phyloP scores from a whole-genome alignment of 169 alveolate genomes.

The Cryptosporidium parvum region DNA sequence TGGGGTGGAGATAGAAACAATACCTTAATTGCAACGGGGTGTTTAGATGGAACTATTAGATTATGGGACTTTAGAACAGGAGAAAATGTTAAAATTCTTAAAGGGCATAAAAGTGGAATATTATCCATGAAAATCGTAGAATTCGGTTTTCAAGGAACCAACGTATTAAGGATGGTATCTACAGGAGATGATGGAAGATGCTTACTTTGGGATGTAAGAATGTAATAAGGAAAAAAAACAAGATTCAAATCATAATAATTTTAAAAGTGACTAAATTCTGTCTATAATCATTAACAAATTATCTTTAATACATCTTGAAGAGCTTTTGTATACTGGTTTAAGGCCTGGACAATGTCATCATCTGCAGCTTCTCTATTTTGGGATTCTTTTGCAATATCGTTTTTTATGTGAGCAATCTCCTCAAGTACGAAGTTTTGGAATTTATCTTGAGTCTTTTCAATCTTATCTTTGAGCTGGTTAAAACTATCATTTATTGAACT shows the following conservation, averaged over 20 bases:
- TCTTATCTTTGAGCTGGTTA: slow-evolving; percentile 45
- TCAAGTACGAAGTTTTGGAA: slow-evolving; percentile 84
- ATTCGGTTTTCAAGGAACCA: not conserved
- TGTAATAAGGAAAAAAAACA: not conserved
- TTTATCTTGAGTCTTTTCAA: slow-evolving; percentile 76
- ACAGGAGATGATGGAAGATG: slow-evolving; percentile 76
- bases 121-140: slow-evolving; percentile 38
- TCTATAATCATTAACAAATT: slow-evolving; percentile 51
- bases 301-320: slow-evolving; percentile 85
- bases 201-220: slow-evolving; percentile 57
- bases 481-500: slow-evolving; percentile 26
- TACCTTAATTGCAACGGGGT: slow-evolving; percentile 49
- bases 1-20: slow-evolving; percentile 36
- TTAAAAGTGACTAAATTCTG: not conserved
- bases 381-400: slow-evolving; percentile 85
- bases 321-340: slow-evolving; percentile 89
- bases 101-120: slow-evolving; percentile 70
- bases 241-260: not conserved
- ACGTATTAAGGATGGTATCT: slow-evolving; percentile 43
- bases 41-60: slow-evolving; percentile 74
- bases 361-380: slow-evolving; percentile 91
- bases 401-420: slow-evolving; percentile 84
- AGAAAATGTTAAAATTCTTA: slow-evolving; percentile 35
- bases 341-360: slow-evolving; percentile 92
- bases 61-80: slow-evolving; percentile 67